Conservation (phyloP, 2,329 filamentous ascomycete genomes). For the Stemphylium lycopersici region DNA sequence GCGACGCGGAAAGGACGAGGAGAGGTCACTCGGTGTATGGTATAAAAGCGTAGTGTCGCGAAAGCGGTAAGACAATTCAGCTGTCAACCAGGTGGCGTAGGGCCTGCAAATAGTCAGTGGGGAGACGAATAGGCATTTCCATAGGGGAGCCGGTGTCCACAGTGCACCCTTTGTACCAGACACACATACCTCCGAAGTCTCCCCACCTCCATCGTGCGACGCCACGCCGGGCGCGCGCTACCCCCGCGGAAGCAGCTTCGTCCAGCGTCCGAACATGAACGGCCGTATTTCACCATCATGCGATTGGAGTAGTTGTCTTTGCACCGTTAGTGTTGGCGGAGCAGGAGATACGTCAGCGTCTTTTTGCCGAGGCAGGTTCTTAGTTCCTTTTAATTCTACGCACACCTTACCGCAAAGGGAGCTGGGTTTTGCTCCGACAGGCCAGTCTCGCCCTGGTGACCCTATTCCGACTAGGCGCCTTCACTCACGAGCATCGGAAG, state of each 20-base stretch:
- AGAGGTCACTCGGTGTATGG: too few species aligned
- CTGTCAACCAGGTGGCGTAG: too few species aligned
- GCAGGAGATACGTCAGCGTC: slow-evolving; percentile 3
- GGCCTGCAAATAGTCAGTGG: not conserved
- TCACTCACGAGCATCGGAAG: not conserved
- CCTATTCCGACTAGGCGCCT: not conserved
- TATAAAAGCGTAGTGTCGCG: too few species aligned
- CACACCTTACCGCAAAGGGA: slow-evolving; percentile 5
- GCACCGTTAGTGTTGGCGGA: not conserved
- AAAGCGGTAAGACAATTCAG: too few species aligned
- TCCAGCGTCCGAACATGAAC: not conserved
- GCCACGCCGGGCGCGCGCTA: slow-evolving; percentile 1
- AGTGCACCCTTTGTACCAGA: slow-evolving; percentile 2
- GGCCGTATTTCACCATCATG: not conserved
- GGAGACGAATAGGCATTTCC: not conserved
- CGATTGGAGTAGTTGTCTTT: not conserved
- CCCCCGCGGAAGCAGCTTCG: not conserved
- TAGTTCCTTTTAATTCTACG: not conserved
- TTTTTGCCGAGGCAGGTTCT: slow-evolving; percentile 6
- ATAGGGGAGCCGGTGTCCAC: slow-evolving; percentile 7
- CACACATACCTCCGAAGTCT: not conserved
- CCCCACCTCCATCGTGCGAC: slow-evolving; percentile 2
- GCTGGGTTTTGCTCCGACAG: not conserved
- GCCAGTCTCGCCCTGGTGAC: not conserved
- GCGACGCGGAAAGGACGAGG: too few species aligned